A percentile compares a stretch with the other conserved stretches of the same genome.
phyloP scores from a whole-genome alignment of 1,284 basidiomycete genomes.

The Sparassis latifolia region DNA sequence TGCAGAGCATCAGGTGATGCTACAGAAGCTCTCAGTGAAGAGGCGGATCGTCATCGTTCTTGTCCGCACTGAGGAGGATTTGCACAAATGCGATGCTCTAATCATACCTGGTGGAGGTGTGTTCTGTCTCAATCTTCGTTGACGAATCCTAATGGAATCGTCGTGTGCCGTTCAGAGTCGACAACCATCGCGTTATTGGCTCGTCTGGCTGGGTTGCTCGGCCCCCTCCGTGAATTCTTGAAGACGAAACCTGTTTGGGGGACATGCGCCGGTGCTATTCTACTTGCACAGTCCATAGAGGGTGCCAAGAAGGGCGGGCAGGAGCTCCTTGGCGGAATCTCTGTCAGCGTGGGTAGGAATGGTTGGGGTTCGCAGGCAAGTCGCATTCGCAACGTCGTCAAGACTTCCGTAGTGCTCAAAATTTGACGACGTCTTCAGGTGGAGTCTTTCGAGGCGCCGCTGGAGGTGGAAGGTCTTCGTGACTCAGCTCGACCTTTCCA shows the following conservation, averaged over 20 bases:
- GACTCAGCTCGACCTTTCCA: constrained; percentile 65
- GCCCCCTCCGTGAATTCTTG: constrained; percentile 71
- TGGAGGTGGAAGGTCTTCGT: constrained; percentile 62
- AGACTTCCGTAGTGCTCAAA: neutral
- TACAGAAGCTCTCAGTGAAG: constrained; percentile 50
- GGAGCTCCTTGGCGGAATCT: constrained; percentile 80
- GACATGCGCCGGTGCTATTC: constrained; percentile 95
- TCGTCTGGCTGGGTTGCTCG: constrained; percentile 70
- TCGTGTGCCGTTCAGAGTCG: constrained; percentile 51
- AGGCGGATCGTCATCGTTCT: constrained; percentile 47
- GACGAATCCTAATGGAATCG: too few species aligned
- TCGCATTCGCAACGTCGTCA: constrained; percentile 3
- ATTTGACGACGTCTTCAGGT: constrained; percentile 38
- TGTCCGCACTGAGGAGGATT: constrained; percentile 75
- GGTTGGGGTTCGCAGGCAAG: constrained; percentile 81
- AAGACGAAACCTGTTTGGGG: constrained; percentile 83
- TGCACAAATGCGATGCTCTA: constrained; percentile 75
- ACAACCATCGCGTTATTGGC: constrained; percentile 91
- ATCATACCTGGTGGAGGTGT: constrained; percentile 88
- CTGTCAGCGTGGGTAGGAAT: constrained; percentile 80
- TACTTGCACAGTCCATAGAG: constrained; percentile 70
- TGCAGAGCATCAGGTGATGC: constrained; percentile 75
- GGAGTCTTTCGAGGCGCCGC: constrained; percentile 84
- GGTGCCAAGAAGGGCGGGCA: constrained; percentile 86
- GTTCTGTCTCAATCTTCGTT: constrained; percentile 9